A percentile compares a stretch with the other conserved stretches of the same genome.
Conservation (phyloP, 495 filamentous ascomycete species). For the Evernia prunastri region DNA sequence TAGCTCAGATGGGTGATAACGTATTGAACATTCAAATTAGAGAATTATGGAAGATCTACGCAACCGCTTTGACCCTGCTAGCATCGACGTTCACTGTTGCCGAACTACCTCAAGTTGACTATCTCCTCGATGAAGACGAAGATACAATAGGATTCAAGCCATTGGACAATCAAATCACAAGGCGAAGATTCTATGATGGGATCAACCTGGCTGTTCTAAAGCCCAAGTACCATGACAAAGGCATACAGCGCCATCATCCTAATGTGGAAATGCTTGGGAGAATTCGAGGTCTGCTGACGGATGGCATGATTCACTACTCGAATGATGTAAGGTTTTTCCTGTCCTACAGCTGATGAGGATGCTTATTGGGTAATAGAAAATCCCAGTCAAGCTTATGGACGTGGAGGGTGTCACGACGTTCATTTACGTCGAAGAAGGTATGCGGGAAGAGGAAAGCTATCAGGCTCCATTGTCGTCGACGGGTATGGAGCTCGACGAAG, state of each 20-base stretch:
- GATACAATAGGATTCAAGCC: constrained; percentile 70
- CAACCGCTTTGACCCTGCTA: constrained; percentile 57
- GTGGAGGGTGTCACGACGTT: constrained; percentile 40
- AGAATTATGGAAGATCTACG: constrained; percentile 68
- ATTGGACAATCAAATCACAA: constrained; percentile 47
- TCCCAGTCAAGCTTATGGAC: constrained; percentile 42
- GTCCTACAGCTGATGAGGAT: neutral
- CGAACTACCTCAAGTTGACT: constrained; percentile 52
- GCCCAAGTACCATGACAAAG: constrained; percentile 48
- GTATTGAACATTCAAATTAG: constrained; percentile 53
- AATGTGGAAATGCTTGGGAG: constrained; percentile 68
- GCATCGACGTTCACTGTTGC: constrained; percentile 53
- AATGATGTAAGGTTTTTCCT: constrained; percentile 41
- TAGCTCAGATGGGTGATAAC: constrained; percentile 48
- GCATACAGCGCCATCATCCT: constrained; percentile 52
- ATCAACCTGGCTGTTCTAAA: constrained; percentile 38
- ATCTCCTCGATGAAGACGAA: constrained; percentile 72
- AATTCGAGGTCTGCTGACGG: constrained; percentile 59
- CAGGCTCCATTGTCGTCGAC: constrained; percentile 29
- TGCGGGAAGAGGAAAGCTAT: constrained; percentile 36
- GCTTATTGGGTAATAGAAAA: constrained; percentile 31
- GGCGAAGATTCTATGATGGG: constrained; percentile 41
- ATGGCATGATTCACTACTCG: constrained; percentile 53
- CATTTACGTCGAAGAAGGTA: constrained; percentile 50
- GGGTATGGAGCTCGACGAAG: constrained; percentile 42